Percentiles rank a stretch among this genome's conserved stretches.
Conservation (phyloP, 805 yeast genomes). For the Wickerhamiella australiensis region DNA sequence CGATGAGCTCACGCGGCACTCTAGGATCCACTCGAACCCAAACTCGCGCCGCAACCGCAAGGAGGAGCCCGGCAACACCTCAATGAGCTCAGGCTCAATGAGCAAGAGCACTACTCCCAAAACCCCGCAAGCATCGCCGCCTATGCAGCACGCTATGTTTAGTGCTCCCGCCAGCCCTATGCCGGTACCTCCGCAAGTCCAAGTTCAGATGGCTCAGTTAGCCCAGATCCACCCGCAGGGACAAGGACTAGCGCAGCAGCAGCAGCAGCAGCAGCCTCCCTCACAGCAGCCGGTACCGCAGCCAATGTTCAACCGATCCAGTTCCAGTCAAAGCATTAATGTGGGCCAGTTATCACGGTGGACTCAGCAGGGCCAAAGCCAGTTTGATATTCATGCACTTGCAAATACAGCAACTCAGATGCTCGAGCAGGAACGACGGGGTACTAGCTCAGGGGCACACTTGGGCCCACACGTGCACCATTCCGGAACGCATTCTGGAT, state of each 20-base stretch:
- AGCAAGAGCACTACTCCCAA: not conserved
- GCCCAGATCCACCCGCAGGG: not conserved
- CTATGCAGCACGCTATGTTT: constrained; percentile 5
- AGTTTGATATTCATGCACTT: constrained; percentile 32
- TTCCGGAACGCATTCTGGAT: too few species aligned
- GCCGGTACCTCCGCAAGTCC: not conserved
- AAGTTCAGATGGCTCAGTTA: not conserved
- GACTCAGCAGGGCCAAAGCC: constrained; percentile 13
- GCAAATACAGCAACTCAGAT: constrained; percentile 37
- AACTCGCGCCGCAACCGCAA: constrained; percentile 26
- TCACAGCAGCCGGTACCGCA: constrained; percentile 20
- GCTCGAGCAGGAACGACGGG: constrained; percentile 29
- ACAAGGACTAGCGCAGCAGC: not conserved
- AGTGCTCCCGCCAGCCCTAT: constrained; percentile 9
- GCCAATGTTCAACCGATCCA: constrained; percentile 15
- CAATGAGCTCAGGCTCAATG: too few species aligned
- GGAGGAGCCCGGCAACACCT: not conserved
- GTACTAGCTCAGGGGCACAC: not conserved
- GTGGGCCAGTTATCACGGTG: constrained; percentile 2
- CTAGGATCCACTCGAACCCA: constrained; percentile 53
- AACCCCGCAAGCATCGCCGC: constrained; percentile 9
- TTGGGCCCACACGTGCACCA: too few species aligned
- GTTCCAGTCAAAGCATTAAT: not conserved
- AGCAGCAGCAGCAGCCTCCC: not conserved
- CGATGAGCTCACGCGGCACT: constrained; percentile 79